phyloP scores from a whole-genome alignment of 345 rosid species.

The Eucalyptus decipiens region DNA sequence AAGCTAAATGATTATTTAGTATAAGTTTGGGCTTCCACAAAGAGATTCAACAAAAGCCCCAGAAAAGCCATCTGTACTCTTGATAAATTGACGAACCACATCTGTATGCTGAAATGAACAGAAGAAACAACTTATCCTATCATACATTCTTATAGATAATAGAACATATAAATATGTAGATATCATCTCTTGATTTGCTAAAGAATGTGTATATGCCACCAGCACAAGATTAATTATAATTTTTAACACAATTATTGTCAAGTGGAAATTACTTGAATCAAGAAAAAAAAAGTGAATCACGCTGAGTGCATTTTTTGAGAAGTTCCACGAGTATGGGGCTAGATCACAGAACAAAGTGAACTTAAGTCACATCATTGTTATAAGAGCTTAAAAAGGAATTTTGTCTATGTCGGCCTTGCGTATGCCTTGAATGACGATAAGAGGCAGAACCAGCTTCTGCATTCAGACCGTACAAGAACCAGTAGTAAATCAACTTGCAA shows the following conservation, averaged over 20 bases:
- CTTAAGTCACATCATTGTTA: neutral
- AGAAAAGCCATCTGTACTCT: constrained; percentile 91
- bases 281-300: neutral
- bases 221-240: neutral
- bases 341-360: neutral
- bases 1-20: constrained; percentile 36
- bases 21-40: constrained; percentile 92
- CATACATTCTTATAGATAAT: neutral
- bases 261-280: neutral
- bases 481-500: neutral
- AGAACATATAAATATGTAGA: neutral
- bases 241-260: neutral
- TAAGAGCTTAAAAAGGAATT: neutral
- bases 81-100: constrained; percentile 79
- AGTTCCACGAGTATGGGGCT: neutral
- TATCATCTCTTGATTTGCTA: neutral
- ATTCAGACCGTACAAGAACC: neutral
- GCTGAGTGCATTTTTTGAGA: neutral
- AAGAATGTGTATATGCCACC: neutral
- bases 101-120: constrained; percentile 69
- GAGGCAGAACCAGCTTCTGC: neutral
- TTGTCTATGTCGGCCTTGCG: neutral
- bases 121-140: neutral
- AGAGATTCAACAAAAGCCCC: constrained; percentile 97
- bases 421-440: neutral